Conservation (phyloP, 345 rosid species). For the Eucalyptus albens region DNA sequence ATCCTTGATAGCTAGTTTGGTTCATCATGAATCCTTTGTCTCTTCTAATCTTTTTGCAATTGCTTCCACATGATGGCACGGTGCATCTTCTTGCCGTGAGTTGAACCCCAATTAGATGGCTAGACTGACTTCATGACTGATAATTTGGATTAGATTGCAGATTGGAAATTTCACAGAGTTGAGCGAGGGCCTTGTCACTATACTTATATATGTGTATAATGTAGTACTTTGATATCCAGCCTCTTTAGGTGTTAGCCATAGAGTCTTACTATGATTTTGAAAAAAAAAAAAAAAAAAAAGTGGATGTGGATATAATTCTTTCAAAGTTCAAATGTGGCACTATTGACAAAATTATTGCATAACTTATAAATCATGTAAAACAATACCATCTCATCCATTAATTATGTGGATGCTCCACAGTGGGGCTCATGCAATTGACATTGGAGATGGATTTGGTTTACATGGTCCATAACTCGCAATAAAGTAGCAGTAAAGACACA, state of each 20-base stretch:
- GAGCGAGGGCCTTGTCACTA: neutral
- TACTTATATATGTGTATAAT: neutral
- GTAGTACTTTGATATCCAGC: neutral
- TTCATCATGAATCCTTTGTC: too few species aligned
- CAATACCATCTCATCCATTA: neutral
- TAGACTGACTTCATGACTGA: neutral
- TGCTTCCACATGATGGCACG: too few species aligned
- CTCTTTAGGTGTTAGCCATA: neutral
- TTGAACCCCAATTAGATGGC: neutral
- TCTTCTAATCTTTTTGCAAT: too few species aligned
- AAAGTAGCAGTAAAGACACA: neutral
- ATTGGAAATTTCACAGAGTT: neutral
- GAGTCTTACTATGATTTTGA: neutral
- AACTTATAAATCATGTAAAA: neutral
- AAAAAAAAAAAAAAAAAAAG: neutral
- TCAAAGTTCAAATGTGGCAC: neutral
- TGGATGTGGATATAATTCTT: neutral
- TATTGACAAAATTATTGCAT: neutral
- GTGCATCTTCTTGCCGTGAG: neutral
- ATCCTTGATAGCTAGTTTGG: neutral
- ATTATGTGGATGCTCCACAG: rapidly evolving
- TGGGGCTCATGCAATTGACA: neutral
- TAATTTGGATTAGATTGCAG: neutral
- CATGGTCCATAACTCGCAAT: neutral
- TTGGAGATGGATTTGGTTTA: neutral